Percentiles rank a stretch among this genome's conserved stretches.
These are phyloP conservation scores for Phylloporus rhodoxanthus DNA, from an alignment of 768 basidiomycete species.

Conservation along the genomic window DNA sequence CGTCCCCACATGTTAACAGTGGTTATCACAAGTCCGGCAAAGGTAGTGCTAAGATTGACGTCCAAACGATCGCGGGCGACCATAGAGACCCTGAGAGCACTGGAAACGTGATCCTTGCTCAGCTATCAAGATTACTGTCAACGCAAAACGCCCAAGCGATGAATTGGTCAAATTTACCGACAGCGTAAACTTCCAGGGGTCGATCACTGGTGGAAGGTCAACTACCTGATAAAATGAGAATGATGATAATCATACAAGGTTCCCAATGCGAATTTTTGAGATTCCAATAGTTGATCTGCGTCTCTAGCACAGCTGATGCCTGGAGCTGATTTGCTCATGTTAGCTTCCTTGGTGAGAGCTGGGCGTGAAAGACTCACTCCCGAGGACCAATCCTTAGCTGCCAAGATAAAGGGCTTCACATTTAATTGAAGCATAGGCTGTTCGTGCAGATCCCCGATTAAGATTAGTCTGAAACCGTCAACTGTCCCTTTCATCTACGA, in stretches of 20 bases:
- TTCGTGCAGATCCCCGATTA: constrained; percentile 94
- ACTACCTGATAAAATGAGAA: not conserved
- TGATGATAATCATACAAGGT: constrained; percentile 51
- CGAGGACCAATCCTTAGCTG: constrained; percentile 90
- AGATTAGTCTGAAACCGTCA: constrained; percentile 86
- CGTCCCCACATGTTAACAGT: constrained; percentile 67
- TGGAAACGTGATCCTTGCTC: constrained; percentile 43
- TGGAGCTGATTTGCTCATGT: constrained; percentile 51
- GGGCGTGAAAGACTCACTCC: constrained; percentile 46
- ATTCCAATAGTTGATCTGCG: constrained; percentile 93
- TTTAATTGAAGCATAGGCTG: constrained; percentile 89
- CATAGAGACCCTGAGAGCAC: constrained; percentile 54
- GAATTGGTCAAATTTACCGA: constrained; percentile 38
- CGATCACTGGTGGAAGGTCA: constrained; percentile 58
- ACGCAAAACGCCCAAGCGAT: not conserved
- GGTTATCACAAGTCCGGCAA: constrained; percentile 78
- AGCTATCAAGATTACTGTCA: constrained; percentile 38
- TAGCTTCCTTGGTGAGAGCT: not conserved
- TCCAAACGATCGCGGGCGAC: constrained; percentile 81
- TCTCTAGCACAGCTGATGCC: constrained; percentile 74
- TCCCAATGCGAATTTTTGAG: constrained; percentile 98
- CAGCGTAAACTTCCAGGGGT: constrained; percentile 88
- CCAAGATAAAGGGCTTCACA: constrained; percentile 76
- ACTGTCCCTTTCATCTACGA: constrained; percentile 74
- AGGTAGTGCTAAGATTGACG: constrained; percentile 84